Evolutionary conservation across 495 filamentous ascomycete genomes (phyloP), one percentile per base, ranked within the genome.

Genomic region (Penicillium odoratum): DNA sequence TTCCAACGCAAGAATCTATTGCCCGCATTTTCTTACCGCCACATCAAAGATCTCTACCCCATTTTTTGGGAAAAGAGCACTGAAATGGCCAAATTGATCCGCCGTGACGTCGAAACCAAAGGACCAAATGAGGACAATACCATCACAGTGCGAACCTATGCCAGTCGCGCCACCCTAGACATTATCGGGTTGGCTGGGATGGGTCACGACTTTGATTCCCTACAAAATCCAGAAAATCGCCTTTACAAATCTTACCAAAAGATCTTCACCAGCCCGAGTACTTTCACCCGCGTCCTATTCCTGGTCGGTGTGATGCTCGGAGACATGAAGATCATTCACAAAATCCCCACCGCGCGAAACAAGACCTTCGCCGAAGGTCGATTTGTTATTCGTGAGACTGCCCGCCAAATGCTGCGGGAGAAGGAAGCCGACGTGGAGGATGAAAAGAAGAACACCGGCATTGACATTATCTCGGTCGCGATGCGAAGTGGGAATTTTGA

Each of bases 101-200:
- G 77, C 38, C 44, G 74, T 28, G 69, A 73, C n/a, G 55, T 76
- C 6, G 42, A 57, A 3, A 25, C 16, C 34, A 64, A 66, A 57
- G 36, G 61, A n/a, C 9, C 64, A 25, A 45, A 55, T 7, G 34
- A 57, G 25, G 66, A 75, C 53, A 72, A 75, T 43, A 60, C 65
- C 6, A 56, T 93, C 18, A 84, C 90, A 48, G 80, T 89, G 0
- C 69, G 79, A 48, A 68, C 69, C 30, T 95, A 89, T 88, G 81
- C 80, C 5, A 85, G 79, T 34, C 81, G 92, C 25, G 85, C 85
- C 0, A 92, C 93, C 0, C 83, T 97, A 15, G 93, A 97, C 58
- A 96, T 97, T 60, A 93, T 97, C 62, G 92, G 93, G 8, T 64
- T 88, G 3, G 89, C 92, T 0, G 93, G 93, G 8, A 83, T 97